A percentile compares a stretch with the other conserved stretches of the same genome.
phyloP scores from a whole-genome alignment of 345 rosid genomes.

The Odontarrhena argentea region DNA sequence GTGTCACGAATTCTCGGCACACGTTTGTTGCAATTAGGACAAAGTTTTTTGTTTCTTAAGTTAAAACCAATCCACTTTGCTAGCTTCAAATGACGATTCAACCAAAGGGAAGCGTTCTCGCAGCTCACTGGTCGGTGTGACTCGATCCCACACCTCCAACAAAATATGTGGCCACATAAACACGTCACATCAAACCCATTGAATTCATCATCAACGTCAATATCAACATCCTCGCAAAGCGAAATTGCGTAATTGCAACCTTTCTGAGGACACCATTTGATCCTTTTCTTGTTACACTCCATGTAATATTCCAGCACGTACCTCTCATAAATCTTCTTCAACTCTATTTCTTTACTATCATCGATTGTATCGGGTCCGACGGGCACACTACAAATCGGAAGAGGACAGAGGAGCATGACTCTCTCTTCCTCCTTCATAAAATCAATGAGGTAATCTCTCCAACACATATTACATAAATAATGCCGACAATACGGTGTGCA shows the following conservation, averaged over 20 bases:
- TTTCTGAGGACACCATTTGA: constrained; percentile 27
- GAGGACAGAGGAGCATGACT: constrained; percentile 2
- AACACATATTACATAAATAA: constrained; percentile 16
- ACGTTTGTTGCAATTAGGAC: constrained; percentile 17
- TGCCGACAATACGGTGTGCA: constrained; percentile 38
- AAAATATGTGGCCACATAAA: constrained; percentile 26
- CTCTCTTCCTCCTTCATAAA: not conserved
- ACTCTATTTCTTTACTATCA: not conserved
- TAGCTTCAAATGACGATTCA: not conserved
- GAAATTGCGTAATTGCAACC: constrained; percentile 25
- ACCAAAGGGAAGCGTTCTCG: constrained; percentile 31
- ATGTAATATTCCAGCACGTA: not conserved
- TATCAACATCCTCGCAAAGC: not conserved
- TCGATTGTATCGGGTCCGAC: constrained; percentile 32
- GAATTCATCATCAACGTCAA: not conserved
- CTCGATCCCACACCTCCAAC: constrained; percentile 28
- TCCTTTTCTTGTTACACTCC: not conserved
- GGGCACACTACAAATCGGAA: not conserved
- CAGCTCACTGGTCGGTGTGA: constrained; percentile 33
- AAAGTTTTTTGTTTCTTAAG: not conserved
- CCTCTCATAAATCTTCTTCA: constrained; percentile 23
- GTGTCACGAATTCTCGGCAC: not conserved
- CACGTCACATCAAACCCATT: constrained; percentile 17
- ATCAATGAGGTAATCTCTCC: constrained; percentile 20
- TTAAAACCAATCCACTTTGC: not conserved